phyloP scores from a whole-genome alignment of 1,284 basidiomycete genomes.

The Ceratobasidium sp. region DNA sequence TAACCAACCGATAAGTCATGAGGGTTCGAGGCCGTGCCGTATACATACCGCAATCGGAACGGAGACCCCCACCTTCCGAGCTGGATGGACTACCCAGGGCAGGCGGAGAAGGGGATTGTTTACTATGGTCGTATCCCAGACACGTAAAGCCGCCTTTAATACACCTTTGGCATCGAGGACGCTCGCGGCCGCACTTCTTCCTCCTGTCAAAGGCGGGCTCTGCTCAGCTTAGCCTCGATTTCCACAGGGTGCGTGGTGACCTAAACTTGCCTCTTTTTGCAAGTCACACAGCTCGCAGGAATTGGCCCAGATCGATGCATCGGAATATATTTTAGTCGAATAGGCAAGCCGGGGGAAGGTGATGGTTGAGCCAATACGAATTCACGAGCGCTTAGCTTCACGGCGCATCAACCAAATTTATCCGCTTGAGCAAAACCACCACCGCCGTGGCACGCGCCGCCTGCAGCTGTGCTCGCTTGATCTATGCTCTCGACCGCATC shows the following conservation, averaged over 20 bases:
- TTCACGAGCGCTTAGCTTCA: background rate
- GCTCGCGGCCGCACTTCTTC: slow-evolving; percentile 4
- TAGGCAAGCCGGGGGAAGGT: background rate
- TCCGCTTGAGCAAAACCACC: background rate
- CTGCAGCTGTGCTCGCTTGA: background rate
- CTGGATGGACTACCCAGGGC: too few species aligned
- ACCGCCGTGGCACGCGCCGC: background rate
- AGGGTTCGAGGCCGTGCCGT: too few species aligned
- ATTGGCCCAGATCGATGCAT: slow-evolving; percentile 15
- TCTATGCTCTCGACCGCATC: background rate
- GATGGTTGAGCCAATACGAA: background rate
- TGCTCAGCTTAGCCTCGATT: background rate
- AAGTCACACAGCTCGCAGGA: slow-evolving; percentile 21
- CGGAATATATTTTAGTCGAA: background rate
- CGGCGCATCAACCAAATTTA: too few species aligned
- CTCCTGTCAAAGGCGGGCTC: background rate
- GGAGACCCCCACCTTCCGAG: too few species aligned
- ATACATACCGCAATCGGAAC: too few species aligned
- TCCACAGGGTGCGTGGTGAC: too few species aligned
- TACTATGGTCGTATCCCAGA: too few species aligned
- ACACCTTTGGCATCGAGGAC: background rate
- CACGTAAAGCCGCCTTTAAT: background rate
- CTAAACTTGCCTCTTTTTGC: background rate
- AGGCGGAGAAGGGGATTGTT: too few species aligned
- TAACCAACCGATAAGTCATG: too few species aligned